Percentiles rank a stretch among this genome's conserved stretches.
These are phyloP conservation scores for Ajuga chamaepitys DNA, from an alignment of 257 asterid species.

Conservation along the genomic window DNA sequence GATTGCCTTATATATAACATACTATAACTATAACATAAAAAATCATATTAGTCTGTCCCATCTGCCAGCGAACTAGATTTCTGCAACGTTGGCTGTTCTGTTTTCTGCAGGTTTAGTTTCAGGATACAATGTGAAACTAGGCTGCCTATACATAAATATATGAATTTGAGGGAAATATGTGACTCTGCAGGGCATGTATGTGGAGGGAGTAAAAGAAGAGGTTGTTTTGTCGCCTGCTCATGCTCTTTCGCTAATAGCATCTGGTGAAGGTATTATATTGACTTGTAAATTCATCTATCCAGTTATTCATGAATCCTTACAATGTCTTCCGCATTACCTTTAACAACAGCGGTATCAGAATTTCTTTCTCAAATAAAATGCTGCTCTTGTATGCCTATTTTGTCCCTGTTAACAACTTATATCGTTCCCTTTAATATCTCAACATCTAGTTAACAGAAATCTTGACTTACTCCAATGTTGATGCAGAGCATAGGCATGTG, in stretches of 20 bases:
- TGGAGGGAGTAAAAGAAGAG: constrained; percentile 87
- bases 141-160: not conserved
- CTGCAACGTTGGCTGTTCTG: not conserved
- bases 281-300: constrained; percentile 4
- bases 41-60: not conserved
- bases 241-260: constrained; percentile 82
- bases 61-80: not conserved
- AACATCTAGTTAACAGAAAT: not conserved
- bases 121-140: constrained; percentile 11
- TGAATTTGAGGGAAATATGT: constrained; percentile 6
- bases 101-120: not conserved
- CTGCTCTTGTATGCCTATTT: constrained; percentile 9
- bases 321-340: not conserved
- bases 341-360: not conserved
- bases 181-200: constrained; percentile 57
- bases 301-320: not conserved
- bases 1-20: not conserved
- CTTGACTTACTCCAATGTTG: constrained; percentile 10
- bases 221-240: constrained; percentile 89
- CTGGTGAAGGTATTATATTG: constrained; percentile 78
- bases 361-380: not conserved
- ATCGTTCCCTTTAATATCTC: not conserved
- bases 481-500: constrained; percentile 84
- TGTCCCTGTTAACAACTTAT: constrained; percentile 2
- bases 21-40: not conserved